Base-by-base conservation (phyloP, 176 grass and related monocot genomes). In the Oropetium thomaeum region DNA sequence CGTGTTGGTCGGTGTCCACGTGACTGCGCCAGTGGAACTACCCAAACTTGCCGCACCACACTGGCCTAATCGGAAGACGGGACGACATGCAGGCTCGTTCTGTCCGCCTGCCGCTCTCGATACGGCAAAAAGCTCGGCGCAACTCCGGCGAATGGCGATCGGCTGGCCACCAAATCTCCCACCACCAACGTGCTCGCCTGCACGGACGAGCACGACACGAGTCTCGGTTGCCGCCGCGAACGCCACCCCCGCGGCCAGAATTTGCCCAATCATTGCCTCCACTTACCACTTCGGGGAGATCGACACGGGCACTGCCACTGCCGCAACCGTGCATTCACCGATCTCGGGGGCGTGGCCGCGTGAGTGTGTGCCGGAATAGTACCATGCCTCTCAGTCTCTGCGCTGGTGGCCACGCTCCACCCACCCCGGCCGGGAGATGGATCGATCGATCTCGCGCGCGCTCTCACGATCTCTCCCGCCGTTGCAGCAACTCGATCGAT, bases 181-280 rank as follows among this genome's bases (percentile, higher is more conserved):
- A 16, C 58, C 40, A 23, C 27, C 19, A 14, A 0, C 19, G 10
- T 33, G 17, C n/a, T n/a, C n/a, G n/a, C n/a, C n/a, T n/a, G n/a
- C 22, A 3, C 23, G 22, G 17, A 49, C 47, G 43, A 45, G 47
- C 47, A 19, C 16, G 5, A 37, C 40, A n/a, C 63, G 39, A n/a
- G 42, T 26, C 25, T 17, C 37, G 1, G 27, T 52, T 11, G 22
- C 44, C 45, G 44, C 68, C 29, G 45, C 11, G 2, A 15, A 32
- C 67, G 32, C 43, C 67, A 63, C 61, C 62, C n/a, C n/a, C n/a
- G n/a, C 1, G 9, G 12, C 26, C 26, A 15, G 4, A 59, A 30
- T 30, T 5, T 2, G 22, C 48, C 31, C 39, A 65, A 77, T 77
- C 45, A 65, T 77, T 8, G 44, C 34, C 76, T 41, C 63, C 76